Conservation (phyloP, 129 eudicot genomes). For the Daucus carota region DNA sequence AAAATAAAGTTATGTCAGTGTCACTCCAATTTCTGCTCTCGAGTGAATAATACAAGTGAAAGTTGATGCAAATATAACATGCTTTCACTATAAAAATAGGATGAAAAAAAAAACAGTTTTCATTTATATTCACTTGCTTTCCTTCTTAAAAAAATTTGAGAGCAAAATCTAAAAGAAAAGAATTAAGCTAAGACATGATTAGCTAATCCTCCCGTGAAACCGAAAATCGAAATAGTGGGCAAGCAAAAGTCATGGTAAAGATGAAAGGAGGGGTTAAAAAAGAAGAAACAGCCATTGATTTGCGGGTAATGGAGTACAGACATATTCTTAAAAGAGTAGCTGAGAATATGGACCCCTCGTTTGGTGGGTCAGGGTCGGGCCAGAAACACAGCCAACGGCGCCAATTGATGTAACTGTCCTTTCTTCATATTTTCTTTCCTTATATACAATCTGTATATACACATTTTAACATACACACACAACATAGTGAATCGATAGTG, state of each 20-base stretch:
- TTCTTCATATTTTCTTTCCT: background rate
- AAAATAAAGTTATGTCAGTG: no score
- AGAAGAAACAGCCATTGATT: slow-evolving; percentile 7
- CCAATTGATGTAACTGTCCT: slow-evolving; percentile 3
- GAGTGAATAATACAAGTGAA: no score
- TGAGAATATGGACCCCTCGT: slow-evolving; percentile 24
- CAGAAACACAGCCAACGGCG: background rate
- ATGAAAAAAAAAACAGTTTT: no score
- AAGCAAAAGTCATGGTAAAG: background rate
- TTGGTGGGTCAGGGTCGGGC: background rate
- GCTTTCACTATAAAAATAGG: no score
- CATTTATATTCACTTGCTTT: no score
- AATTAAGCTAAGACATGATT: background rate
- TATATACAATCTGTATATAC: no score
- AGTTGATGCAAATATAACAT: no score
- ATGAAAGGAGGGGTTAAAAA: background rate
- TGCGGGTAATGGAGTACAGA: slow-evolving; percentile 41
- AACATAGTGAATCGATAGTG: no score
- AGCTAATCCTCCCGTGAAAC: background rate
- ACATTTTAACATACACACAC: no score
- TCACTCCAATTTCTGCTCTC: no score
- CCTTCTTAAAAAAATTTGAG: no score
- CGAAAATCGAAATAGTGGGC: background rate
- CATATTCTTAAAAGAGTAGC: slow-evolving; percentile 29
- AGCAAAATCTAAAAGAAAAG: no score